Evolutionary conservation across 345 rosid genomes (phyloP), one percentile per base, ranked within the genome.

Genomic region (Aquilaria malaccensis): DNA sequence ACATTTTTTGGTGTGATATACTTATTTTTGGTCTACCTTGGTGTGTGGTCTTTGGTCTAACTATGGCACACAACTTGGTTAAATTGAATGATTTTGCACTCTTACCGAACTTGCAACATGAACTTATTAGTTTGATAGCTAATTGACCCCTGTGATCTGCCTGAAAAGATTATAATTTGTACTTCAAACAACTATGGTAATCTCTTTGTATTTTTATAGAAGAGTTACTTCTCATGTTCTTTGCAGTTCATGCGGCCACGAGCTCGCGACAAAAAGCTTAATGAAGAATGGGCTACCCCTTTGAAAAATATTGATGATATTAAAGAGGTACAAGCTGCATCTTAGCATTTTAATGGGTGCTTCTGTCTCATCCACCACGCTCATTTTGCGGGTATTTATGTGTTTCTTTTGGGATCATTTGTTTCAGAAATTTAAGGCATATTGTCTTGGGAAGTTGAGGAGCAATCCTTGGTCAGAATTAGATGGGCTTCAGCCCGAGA

Each of bases 391-490:
- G 22, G 49, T 63, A 56, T 70, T 74, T 55, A 67, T 55, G 33
- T 46, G 43, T 52, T 53, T 63, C 48, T 45, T 55, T 48, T 56
- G 43, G 67, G 58, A 67, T 56, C 68, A 49, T 57, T 58, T 52
- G 67, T 61, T 63, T 52, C 95, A 94, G 99, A 90, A 86, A 83
- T 95, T 91, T 71, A 80, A 80, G 74, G 79, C 67, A 55, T 84
- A 68, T 73, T 88, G 96, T 77, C 79, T 83, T 53, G 99, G 99
- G 70, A 90, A 76, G 76, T 71, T 82, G 58, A 88, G 78, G 74
- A 88, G 85, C 62, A 88, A 89, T 69, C 99, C 96, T 59, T 94
- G 99, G 99, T 90, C 99, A 45, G 99, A 94, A 65, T 64, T 94
- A 55, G 95, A 94, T 51, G 88, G 93, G 65, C 89, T 94, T 72